phyloP scores from a whole-genome alignment of 164 flowering plant genomes.

The Paratinospora sagittata region DNA sequence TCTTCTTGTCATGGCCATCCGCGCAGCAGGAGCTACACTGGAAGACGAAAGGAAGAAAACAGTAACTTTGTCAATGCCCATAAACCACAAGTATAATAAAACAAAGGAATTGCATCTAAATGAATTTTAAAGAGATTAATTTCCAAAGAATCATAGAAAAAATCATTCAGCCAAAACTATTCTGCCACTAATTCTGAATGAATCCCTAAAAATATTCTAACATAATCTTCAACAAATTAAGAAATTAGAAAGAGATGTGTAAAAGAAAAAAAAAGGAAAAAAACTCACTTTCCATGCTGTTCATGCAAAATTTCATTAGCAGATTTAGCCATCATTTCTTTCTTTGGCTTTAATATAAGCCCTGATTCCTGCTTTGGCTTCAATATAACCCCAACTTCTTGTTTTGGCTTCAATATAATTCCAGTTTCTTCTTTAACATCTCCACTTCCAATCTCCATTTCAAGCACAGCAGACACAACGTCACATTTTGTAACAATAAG shows the following conservation, averaged over 20 bases:
- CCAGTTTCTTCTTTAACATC: slow-evolving; percentile 30
- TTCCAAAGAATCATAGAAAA: not conserved
- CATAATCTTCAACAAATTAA: not conserved
- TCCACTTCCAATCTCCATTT: slow-evolving; percentile 47
- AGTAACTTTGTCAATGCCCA: not conserved
- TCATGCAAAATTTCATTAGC: slow-evolving; percentile 85
- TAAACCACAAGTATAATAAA: not conserved
- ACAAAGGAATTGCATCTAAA: not conserved
- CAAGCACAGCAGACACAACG: slow-evolving; percentile 75
- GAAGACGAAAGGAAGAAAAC: not conserved
- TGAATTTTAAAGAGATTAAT: not conserved
- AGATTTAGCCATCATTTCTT: slow-evolving; percentile 63
- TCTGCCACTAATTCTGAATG: not conserved
- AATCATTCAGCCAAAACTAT: not conserved
- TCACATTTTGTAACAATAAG: slow-evolving; percentile 53
- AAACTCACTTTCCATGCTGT: slow-evolving; percentile 67
- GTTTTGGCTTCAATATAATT: slow-evolving; percentile 69
- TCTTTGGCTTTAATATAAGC: no score
- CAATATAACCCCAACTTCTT: slow-evolving; percentile 55
- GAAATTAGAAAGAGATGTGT: no score
- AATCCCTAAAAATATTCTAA: not conserved
- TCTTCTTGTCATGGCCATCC: slow-evolving; percentile 88
- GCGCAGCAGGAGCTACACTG: slow-evolving; percentile 81
- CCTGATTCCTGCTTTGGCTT: slow-evolving; percentile 93
- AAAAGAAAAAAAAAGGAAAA: not conserved